Base-by-base conservation (phyloP, 495 filamentous ascomycete genomes). In the Penicillium atrosanguineum region DNA sequence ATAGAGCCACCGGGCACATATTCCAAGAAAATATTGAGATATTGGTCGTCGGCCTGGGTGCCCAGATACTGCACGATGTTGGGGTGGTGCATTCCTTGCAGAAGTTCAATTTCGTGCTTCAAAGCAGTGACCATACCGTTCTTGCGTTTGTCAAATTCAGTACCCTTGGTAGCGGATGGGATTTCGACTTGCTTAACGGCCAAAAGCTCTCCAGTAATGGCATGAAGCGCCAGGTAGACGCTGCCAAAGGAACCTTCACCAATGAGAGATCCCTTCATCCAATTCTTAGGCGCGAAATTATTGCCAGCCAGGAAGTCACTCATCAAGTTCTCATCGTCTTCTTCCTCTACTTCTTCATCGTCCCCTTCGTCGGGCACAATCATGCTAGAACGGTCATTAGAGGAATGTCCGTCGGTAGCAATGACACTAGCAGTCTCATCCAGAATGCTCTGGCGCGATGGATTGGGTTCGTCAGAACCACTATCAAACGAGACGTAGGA, bases 21-120 rank as follows among this genome's bases (percentile, higher is more conserved):
- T 71, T 99, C 94, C 62, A 99, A 83, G 84, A 99, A 99, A 86
- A 99, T 99, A 76, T 99, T 99, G 59, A 99, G 83, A 61, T 95
- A 87, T 48, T 90, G 82, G 50, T 91, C 87, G 53, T 96, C 93
- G 31, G 91, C 91, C 61, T 89, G 88, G 44, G 90, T 95, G 40
- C 93, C 94, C 34, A 97, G 84, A 63, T 99, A 99, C 63, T 96
- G 95, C 62, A 99, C 94, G 65, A 99, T 97, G 65, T 99, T 97
- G 38, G 89, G 83, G 62, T 99, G 94, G 55, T 95, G 90, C 42
- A 99, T 84, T 60, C 96, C 95, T 56, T 93, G 89, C 28, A 99
- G 79, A 18, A 99, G 84, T 57, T 87, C 86, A 67, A 99, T 99
- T 68, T 99, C 94, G 60, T 91, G 88, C 75, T 97, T 95, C 38